Base-by-base conservation (phyloP, 805 yeast species). In the Lachancea waltii region DNA sequence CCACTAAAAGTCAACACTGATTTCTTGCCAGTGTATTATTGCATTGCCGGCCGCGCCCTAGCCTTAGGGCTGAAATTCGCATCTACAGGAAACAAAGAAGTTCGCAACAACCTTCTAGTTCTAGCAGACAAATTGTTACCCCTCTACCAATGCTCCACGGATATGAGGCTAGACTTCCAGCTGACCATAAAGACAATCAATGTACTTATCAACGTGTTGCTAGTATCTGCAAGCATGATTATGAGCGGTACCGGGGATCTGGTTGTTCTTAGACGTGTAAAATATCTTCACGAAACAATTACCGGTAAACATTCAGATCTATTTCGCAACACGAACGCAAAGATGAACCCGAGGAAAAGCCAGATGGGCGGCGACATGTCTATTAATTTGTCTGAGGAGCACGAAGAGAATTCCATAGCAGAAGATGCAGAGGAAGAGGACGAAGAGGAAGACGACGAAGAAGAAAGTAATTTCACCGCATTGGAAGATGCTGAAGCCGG, bases 201-300 rank as follows among this genome's bases (percentile, higher is more conserved):
- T 15, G 72, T 70, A 23, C 65, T 79, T 22, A 76, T 79, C 33
- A 77, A 77, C 45, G 64, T 81, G 1, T 48, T 86, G 10, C 70
- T 80, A 1, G 57, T 90, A 4, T 72, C 92, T 7, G 58, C 74
- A 5, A 73, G 96, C 0, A 67, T 85, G 19, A 70, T 87, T 0
- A 83, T 86, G 84, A 89, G 95, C 1, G 95, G 96, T 1, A 76
- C 87, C 11, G 97, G 98, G 1, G 96, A 92, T 55, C 60, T 89
- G 38, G 83, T 77, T 30, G 74, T 79, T 0, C 73, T 92, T 47
- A 70, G 89, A 49, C 69, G 96, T 36, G 64, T 85, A 30, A 69
- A 95, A 42, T 70, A 72, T 18, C 62, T 85, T 22, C 87, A 84
- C 54, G 84, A 81, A 15, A 67, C 71, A 11, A 47, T 58, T 9